Base-by-base conservation (phyloP, 164 flowering plant species). In the Paratinospora sagittata region DNA sequence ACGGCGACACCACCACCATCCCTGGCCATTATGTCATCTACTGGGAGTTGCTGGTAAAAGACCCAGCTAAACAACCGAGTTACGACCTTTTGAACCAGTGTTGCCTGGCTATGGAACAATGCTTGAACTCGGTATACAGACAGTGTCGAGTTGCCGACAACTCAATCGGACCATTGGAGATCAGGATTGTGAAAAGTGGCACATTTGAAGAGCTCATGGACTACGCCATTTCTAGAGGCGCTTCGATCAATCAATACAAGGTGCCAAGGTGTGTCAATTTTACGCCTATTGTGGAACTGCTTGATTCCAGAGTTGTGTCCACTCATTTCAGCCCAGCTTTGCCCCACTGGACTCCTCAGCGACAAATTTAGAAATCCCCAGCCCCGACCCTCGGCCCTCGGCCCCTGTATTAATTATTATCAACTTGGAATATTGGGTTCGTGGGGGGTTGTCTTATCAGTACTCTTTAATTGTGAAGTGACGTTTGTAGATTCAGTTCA, bases 161-260 rank as follows among this genome's bases (percentile, higher is more conserved):
- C 64, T 88, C 93, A 19, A 83, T 88, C 24, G 96, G 93, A 9
- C 87, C 96, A 11, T 75, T 90, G 67, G 96, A 90, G 81, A 90
- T 88, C 17, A 75, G 90, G 72, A 83, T 89, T 1, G 93, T 89
- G 69, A 83, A 78, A 70, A 78, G 58, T 11, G 97, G 97, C 0
- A 88, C 97, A 11, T 89, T 89, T 73, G 97, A 91, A 70, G 92
- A 89, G 76, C 79, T 91, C 1, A 91, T 91, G 97, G 97, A 91
- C 76, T 88, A 89, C 27, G 93, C 97, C 4, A 88, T 91, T 3
- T 86, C 92, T 0, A 77, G 89, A 34, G 97, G 97, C 7, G 93
- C 93, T 0, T 91, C 97, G 0, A 89, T 89, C 16, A 89, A 91
- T 71, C 97, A 91, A 71, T 91, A 86, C 79, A 91, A 91, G 78